Percentiles rank a stretch among this genome's conserved stretches.
Conservation (phyloP, 495 filamentous ascomycete species). For the Durotheca rogersii region DNA sequence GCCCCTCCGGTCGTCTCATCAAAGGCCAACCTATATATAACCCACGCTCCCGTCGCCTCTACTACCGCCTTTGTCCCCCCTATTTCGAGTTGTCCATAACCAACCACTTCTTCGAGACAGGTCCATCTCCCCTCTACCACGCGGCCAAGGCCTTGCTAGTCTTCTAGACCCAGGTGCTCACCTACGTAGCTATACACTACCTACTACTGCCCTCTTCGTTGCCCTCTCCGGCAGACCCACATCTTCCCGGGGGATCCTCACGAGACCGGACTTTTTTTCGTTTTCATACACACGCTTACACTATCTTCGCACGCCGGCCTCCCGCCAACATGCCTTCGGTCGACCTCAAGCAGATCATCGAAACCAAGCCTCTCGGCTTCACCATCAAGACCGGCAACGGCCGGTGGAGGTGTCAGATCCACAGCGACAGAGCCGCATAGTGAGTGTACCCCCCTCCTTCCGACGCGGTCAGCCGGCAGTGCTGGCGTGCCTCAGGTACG, state of each 20-base stretch:
- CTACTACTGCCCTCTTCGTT: too few species aligned
- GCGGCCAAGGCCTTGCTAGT: background rate
- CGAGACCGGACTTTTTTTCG: too few species aligned
- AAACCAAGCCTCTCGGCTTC: slow-evolving; percentile 43
- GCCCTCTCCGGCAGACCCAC: too few species aligned
- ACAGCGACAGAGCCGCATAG: slow-evolving; percentile 45
- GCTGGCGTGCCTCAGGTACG: too few species aligned
- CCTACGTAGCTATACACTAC: too few species aligned
- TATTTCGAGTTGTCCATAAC: slow-evolving; percentile 6
- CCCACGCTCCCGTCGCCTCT: slow-evolving; percentile 5
- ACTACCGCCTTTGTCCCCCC: too few species aligned
- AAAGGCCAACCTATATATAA: slow-evolving; percentile 27
- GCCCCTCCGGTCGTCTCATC: slow-evolving; percentile 13
- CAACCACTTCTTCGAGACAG: slow-evolving; percentile 7
- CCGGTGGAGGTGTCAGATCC: slow-evolving; percentile 44
- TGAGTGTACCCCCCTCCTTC: too few species aligned
- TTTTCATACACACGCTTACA: too few species aligned
- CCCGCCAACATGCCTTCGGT: slow-evolving; percentile 31
- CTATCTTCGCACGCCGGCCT: too few species aligned
- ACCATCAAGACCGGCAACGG: slow-evolving; percentile 43
- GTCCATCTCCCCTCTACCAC: slow-evolving; percentile 21
- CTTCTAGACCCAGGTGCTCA: too few species aligned
- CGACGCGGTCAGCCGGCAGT: too few species aligned
- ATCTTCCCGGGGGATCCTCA: too few species aligned
- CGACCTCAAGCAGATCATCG: slow-evolving; percentile 37